These are phyloP conservation scores for Lodderomyces beijingensis DNA, from an alignment of 1,139 yeast genomes.

Conservation along the genomic window DNA sequence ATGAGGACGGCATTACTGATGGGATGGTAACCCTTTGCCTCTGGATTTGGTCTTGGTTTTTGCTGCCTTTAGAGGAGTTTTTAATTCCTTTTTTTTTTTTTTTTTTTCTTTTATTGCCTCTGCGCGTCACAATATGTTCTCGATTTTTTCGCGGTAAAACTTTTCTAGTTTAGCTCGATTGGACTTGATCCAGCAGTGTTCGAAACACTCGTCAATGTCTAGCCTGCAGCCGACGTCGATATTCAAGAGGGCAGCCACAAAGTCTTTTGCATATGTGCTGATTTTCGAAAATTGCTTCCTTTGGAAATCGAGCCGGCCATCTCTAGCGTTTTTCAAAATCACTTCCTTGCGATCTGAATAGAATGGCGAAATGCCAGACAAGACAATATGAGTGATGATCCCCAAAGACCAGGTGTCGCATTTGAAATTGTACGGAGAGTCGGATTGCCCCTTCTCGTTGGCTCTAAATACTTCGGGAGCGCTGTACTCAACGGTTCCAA, in stretches of 20 bases:
- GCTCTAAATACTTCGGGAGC: conserved; percentile 49
- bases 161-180: conserved; percentile 14
- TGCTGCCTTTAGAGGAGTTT: too few relatives aligned
- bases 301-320: conserved; percentile 38
- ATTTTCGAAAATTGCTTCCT: conserved; percentile 37
- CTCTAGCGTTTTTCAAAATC: conserved; percentile 35
- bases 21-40: too few relatives aligned
- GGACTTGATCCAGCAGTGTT: conserved; percentile 43
- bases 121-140: too few relatives aligned
- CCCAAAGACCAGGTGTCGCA: conserved; percentile 73
- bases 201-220: conserved; percentile 22
- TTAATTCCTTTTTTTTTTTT: too few relatives aligned
- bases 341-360: conserved; percentile 36
- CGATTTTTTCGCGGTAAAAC: conserved; percentile 14
- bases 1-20: too few relatives aligned
- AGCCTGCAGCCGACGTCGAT: conserved; percentile 35
- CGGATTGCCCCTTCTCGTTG: conserved; percentile 8
- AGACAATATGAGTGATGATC: conserved; percentile 50
- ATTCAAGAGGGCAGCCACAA: conserved; percentile 36
- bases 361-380: conserved; percentile 61
- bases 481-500: conserved; percentile 65
- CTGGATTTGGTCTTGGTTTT: too few relatives aligned
- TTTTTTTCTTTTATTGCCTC: too few relatives aligned
- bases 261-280: conserved; percentile 37
- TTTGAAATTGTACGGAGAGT: conserved; percentile 44